phyloP scores from a whole-genome alignment of 371 early-diverging fungal genomes.

The Funneliformis caledonium region DNA sequence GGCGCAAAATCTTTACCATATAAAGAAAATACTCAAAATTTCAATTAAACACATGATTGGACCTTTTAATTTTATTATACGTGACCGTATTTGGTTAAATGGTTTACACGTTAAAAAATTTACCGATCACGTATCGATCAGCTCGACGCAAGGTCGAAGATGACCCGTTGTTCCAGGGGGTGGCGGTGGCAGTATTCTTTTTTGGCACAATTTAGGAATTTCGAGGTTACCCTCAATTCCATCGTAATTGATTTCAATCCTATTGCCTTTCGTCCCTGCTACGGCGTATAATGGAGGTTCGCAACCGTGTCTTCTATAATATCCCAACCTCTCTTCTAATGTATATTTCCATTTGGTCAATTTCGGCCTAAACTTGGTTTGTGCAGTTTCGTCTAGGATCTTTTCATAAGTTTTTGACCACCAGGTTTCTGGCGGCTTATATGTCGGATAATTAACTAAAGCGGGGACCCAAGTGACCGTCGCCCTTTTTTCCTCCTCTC shows the following conservation, averaged over 20 bases:
- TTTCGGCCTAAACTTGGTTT: conserved; percentile 11
- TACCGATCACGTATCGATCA: not conserved
- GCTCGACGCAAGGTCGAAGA: not conserved
- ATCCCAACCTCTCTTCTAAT: not conserved
- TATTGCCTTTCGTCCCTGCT: not conserved
- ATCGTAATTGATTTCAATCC: conserved; percentile 10
- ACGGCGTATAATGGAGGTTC: not conserved
- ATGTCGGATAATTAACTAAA: not conserved
- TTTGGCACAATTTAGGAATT: not conserved
- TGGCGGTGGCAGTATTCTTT: not conserved
- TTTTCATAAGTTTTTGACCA: not conserved
- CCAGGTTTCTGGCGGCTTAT: conserved; percentile 13
- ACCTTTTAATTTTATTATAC: too few relatives aligned
- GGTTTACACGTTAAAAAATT: not conserved
- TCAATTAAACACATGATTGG: too few relatives aligned
- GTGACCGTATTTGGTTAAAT: too few relatives aligned
- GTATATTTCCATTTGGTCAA: not conserved
- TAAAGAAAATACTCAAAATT: not conserved
- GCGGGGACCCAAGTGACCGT: not conserved
- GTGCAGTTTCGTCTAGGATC: not conserved
- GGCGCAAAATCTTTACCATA: not conserved
- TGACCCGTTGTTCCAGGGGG: not conserved
- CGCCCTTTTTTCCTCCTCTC: not conserved
- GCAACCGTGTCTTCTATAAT: not conserved
- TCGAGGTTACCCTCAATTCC: not conserved